These are phyloP conservation scores for Vaccinium macrocarpon DNA, from an alignment of 148 eudicot genomes.

Conservation along the genomic window DNA sequence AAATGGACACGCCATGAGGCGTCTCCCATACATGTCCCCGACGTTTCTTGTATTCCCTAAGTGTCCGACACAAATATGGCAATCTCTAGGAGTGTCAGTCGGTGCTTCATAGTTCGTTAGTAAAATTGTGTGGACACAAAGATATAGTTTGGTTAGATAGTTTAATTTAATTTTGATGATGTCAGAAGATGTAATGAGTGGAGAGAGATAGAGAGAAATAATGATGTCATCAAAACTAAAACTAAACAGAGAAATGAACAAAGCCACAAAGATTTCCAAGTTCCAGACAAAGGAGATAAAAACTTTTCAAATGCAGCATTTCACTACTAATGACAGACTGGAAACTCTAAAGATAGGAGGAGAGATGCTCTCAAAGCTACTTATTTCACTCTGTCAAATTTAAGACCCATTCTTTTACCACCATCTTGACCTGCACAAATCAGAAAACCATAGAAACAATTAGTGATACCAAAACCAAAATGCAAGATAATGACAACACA, in stretches of 20 bases:
- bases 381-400: constrained; percentile 90
- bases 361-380: constrained; percentile 19
- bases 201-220: too few relatives aligned
- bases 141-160: too few relatives aligned
- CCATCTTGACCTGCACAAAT: constrained; percentile 79
- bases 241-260: too few relatives aligned
- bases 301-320: constrained; percentile 1
- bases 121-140: neutral
- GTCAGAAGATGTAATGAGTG: too few relatives aligned
- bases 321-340: neutral
- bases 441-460: constrained; percentile 16
- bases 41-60: too few relatives aligned
- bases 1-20: too few relatives aligned
- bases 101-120: neutral
- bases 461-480: neutral
- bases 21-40: too few relatives aligned
- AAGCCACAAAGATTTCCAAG: neutral
- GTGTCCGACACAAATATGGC: too few relatives aligned
- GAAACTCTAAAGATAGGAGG: neutral
- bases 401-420: constrained; percentile 88
- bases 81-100: too few relatives aligned
- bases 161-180: too few relatives aligned
- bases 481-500: neutral
- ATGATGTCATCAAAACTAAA: too few relatives aligned
- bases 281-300: neutral